These are phyloP conservation scores for Quercus gilva DNA, from an alignment of 306 rosid genomes.

Conservation along the genomic window DNA sequence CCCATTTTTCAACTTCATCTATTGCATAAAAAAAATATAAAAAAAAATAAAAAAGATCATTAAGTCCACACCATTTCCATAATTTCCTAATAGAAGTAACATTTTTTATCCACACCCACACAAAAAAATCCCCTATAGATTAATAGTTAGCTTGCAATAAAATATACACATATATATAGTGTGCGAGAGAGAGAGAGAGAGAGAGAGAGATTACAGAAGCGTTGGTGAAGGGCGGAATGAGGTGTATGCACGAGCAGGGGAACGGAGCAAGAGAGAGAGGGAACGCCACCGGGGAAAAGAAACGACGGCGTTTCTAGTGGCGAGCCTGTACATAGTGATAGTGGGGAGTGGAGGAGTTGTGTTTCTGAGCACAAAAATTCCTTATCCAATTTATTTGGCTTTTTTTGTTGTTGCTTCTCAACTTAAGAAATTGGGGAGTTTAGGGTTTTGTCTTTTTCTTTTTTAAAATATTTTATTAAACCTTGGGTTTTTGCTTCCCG, in stretches of 20 bases:
- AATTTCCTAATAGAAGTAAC: not conserved
- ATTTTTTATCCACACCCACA: not conserved
- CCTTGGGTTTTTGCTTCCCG: no score
- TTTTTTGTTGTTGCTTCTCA: no score
- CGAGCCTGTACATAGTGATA: conserved; percentile 50
- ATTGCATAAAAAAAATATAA: not conserved
- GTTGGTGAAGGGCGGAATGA: conserved; percentile 45
- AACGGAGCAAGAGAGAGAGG: conserved; percentile 40
- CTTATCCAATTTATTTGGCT: no score
- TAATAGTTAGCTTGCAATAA: not conserved
- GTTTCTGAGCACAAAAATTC: no score
- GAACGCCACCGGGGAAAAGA: conserved; percentile 54
- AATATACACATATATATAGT: not conserved
- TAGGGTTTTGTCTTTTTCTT: no score
- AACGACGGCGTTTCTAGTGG: conserved; percentile 54
- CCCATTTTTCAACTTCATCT: not conserved
- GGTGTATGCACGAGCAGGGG: conserved; percentile 29
- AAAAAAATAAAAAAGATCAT: not conserved
- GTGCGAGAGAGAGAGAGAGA: not conserved
- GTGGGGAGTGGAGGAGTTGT: not conserved
- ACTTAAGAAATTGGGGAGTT: no score
- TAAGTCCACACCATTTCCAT: not conserved
- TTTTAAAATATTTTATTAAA: no score
- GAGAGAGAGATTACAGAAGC: conserved; percentile 45
- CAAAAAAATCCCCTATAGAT: no score